Conservation (phyloP, 2,329 filamentous ascomycete species). For the Ophiostoma tasmaniense region DNA sequence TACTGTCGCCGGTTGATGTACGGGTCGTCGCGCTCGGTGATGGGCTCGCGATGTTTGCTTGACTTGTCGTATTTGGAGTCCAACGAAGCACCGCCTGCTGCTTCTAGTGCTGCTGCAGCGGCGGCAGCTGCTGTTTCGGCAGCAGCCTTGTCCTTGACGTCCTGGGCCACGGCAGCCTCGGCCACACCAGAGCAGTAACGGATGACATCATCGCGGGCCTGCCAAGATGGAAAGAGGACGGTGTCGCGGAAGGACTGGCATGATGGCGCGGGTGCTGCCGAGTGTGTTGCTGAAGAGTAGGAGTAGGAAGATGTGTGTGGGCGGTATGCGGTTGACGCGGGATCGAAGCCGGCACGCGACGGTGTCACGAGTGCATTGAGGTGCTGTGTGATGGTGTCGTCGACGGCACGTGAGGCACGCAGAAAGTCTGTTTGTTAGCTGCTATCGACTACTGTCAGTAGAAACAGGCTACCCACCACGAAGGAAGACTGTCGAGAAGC, state of each 20-base stretch:
- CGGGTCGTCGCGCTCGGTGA: constrained; percentile 85
- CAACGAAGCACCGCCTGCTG: not conserved
- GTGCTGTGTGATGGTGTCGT: constrained; percentile 89
- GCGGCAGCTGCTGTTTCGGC: not conserved
- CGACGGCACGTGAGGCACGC: constrained; percentile 75
- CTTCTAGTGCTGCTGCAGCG: not conserved
- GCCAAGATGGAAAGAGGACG: constrained; percentile 84
- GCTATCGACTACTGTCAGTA: too few relatives aligned
- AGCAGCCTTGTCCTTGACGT: constrained; percentile 42
- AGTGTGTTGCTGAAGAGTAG: constrained; percentile 45
- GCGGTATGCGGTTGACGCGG: constrained; percentile 63
- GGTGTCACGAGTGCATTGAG: constrained; percentile 83
- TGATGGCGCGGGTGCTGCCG: constrained; percentile 49
- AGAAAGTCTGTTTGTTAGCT: constrained; percentile 63
- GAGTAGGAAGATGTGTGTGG: constrained; percentile 41
- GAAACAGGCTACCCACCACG: constrained; percentile 44
- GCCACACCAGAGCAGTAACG: constrained; percentile 86
- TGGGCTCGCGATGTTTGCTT: constrained; percentile 33
- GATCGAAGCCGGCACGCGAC: constrained; percentile 64
- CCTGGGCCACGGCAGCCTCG: constrained; percentile 38
- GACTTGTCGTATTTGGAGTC: not conserved
- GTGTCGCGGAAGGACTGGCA: constrained; percentile 67
- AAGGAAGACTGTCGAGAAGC: constrained; percentile 61
- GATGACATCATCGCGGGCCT: constrained; percentile 70
- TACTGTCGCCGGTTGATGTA: constrained; percentile 75